Percentiles rank a stretch among this genome's conserved stretches.
Evolutionary conservation across 495 filamentous ascomycete genomes (phyloP).

Genomic region (Penicillium macrosclerotiorum): DNA sequence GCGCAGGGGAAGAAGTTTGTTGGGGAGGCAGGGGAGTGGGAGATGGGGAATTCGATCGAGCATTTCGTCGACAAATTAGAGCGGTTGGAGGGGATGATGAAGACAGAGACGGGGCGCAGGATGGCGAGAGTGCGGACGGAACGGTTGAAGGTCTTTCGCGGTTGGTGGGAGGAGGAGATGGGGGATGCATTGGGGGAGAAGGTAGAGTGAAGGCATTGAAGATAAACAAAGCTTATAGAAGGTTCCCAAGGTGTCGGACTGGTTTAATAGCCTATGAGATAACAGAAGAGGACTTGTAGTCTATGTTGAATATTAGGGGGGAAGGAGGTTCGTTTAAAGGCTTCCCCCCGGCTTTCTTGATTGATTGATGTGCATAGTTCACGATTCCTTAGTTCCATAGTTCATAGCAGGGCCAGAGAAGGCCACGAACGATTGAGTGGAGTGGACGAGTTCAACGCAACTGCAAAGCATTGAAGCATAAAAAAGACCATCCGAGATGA

Average conservation of each 20-base stretch:
- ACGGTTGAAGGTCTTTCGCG: slow-evolving; percentile 59
- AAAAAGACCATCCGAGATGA: neutral
- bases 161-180: slow-evolving; percentile 74
- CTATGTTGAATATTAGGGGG: slow-evolving; percentile 7
- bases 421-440: too few species aligned
- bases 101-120: slow-evolving; percentile 67
- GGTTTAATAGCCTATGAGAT: neutral
- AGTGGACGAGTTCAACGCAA: neutral
- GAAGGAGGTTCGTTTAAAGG: too few species aligned
- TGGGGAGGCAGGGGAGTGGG: slow-evolving; percentile 32
- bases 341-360: too few species aligned
- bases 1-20: slow-evolving; percentile 47
- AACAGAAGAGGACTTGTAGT: neutral
- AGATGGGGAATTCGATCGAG: slow-evolving; percentile 61
- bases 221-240: too few species aligned
- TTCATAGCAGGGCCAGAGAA: too few species aligned
- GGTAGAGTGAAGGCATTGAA: too few species aligned
- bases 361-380: slow-evolving; percentile 1
- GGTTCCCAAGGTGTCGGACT: neutral
- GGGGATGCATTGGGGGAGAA: slow-evolving; percentile 3
- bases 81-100: slow-evolving; percentile 75
- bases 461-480: neutral
- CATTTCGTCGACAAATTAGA: slow-evolving; percentile 82
- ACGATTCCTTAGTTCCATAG: too few species aligned
- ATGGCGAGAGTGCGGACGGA: slow-evolving; percentile 65